These are phyloP conservation scores for Chloranthus sessilifolius DNA, from an alignment of 164 flowering plant species.

Conservation along the genomic window DNA sequence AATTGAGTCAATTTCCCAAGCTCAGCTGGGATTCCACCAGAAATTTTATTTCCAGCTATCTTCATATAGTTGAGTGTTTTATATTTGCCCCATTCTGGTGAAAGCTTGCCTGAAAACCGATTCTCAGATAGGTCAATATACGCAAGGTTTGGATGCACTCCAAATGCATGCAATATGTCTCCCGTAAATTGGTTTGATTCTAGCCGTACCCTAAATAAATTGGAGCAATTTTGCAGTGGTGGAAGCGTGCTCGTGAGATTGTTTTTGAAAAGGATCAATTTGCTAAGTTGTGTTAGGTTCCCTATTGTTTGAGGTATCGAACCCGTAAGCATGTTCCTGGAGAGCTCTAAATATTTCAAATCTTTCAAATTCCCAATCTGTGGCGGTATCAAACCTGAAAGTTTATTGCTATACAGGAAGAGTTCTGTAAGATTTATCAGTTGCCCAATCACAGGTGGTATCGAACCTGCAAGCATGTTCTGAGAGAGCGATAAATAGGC, in stretches of 20 bases:
- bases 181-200: conserved; percentile 48
- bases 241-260: too few relatives aligned
- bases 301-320: too few relatives aligned
- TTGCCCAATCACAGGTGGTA: not conserved
- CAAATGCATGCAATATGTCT: conserved; percentile 31
- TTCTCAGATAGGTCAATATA: conserved; percentile 27
- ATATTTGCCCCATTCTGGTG: conserved; percentile 33
- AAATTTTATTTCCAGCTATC: conserved; percentile 22
- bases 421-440: not conserved
- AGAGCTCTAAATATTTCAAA: too few relatives aligned
- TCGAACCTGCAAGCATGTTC: not conserved
- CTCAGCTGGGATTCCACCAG: conserved; percentile 34
- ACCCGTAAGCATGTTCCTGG: too few relatives aligned
- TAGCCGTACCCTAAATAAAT: conserved; percentile 40
- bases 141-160: conserved; percentile 26
- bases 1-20: conserved; percentile 25
- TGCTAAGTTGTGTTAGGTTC: conserved; percentile 16
- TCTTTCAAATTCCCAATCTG: not conserved
- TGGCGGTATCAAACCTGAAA: not conserved
- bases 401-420: not conserved
- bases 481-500: not conserved
- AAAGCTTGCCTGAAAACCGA: conserved; percentile 27
- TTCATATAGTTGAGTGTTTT: conserved; percentile 17
- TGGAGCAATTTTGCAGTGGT: conserved; percentile 47
- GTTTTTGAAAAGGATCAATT: too few relatives aligned